These are phyloP conservation scores for Epichloe elymi DNA, from an alignment of 2,329 filamentous ascomycete genomes.

Conservation along the genomic window DNA sequence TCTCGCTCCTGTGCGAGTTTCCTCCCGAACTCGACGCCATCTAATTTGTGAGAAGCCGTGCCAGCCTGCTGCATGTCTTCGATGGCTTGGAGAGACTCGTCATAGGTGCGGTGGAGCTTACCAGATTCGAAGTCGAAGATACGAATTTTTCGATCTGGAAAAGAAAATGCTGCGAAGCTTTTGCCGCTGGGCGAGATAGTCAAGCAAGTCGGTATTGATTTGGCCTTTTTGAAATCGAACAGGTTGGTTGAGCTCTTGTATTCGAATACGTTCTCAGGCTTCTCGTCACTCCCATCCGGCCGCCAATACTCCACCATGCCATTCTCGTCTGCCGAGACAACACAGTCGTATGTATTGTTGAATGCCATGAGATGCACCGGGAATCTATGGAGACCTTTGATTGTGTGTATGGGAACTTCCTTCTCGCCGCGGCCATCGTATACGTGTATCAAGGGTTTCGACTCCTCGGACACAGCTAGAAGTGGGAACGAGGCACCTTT, in stretches of 20 bases:
- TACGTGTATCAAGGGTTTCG: slow-evolving; percentile 59
- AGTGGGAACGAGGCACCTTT: slow-evolving; percentile 79
- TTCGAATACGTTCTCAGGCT: slow-evolving; percentile 81
- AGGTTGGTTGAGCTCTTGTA: slow-evolving; percentile 90
- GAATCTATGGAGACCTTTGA: slow-evolving; percentile 68
- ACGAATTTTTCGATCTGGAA: slow-evolving; percentile 85
- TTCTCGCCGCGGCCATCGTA: slow-evolving; percentile 86
- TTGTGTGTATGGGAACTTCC: slow-evolving; percentile 58
- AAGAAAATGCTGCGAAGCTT: slow-evolving; percentile 82
- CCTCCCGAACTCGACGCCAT: slow-evolving; percentile 84
- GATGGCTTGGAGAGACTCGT: slow-evolving; percentile 80
- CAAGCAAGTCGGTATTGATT: slow-evolving; percentile 68
- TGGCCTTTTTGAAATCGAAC: slow-evolving; percentile 98
- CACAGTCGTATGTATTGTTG: slow-evolving; percentile 80
- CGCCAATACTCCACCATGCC: slow-evolving; percentile 98
- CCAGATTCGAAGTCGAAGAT: slow-evolving; percentile 85
- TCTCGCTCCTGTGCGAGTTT: slow-evolving; percentile 78
- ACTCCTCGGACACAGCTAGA: slow-evolving; percentile 69
- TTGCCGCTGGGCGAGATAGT: slow-evolving; percentile 76
- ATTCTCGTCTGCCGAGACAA: slow-evolving; percentile 74
- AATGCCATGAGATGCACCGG: slow-evolving; percentile 78
- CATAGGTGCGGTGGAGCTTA: slow-evolving; percentile 84
- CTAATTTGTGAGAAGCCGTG: slow-evolving; percentile 65
- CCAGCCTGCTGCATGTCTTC: slow-evolving; percentile 96
- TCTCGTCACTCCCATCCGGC: slow-evolving; percentile 68